A percentile compares a stretch with the other conserved stretches of the same genome.
phyloP scores from a whole-genome alignment of 2,329 filamentous ascomycete genomes.

The Alternaria brassicicola region DNA sequence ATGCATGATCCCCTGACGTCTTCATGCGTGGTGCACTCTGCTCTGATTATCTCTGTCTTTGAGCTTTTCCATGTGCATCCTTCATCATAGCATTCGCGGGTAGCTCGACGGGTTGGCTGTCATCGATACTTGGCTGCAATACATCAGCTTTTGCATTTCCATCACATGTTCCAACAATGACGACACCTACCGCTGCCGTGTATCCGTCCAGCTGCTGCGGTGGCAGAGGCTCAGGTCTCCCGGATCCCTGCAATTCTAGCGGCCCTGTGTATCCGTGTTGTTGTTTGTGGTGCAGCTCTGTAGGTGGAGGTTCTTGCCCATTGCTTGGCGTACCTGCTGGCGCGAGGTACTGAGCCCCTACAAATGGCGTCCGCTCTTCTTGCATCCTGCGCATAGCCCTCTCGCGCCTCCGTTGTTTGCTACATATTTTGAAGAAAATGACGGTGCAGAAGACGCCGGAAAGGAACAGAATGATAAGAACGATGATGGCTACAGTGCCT shows the following conservation, averaged over 20 bases:
- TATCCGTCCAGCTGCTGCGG: constrained; percentile 18
- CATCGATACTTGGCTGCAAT: constrained; percentile 6
- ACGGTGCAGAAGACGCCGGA: constrained; percentile 8
- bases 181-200: constrained; percentile 2
- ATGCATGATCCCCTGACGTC: neutral
- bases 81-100: constrained; percentile 3
- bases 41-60: neutral
- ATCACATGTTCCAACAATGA: too few relatives aligned
- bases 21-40: neutral
- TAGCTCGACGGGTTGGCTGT: constrained; percentile 16
- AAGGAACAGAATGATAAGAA: neutral
- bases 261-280: constrained; percentile 4
- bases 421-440: constrained; percentile 12
- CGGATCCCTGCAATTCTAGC: constrained; percentile 15
- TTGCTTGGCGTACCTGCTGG: constrained; percentile 2
- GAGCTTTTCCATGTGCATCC: neutral
- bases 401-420: constrained; percentile 15
- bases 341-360: neutral
- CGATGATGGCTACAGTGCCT: constrained; percentile 1
- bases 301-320: neutral
- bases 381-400: constrained; percentile 13
- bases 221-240: neutral
- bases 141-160: neutral
- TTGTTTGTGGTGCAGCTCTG: neutral
- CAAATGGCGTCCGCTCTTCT: constrained; percentile 9